Base-by-base conservation (phyloP, 805 yeast genomes). In the Monosporozyma servazzii region DNA sequence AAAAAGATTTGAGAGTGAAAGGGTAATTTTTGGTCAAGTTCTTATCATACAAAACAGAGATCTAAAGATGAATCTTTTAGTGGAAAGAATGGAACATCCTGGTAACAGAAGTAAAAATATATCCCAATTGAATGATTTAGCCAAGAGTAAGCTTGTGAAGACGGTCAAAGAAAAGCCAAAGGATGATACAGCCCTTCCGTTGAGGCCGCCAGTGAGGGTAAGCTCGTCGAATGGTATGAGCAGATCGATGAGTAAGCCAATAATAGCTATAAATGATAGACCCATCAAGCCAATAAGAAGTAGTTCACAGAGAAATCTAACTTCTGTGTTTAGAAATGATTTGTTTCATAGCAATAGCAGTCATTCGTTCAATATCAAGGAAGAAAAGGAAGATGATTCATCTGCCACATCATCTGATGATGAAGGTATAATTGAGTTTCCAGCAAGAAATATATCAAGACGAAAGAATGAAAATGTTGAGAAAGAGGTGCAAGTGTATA, bases 11-110 rank as follows among this genome's bases (percentile, higher is more conserved):
- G n/a, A n/a, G n/a, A n/a, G n/a, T n/a, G n/a, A n/a, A n/a, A n/a
- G n/a, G n/a, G n/a, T n/a, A n/a, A n/a, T n/a, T n/a, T n/a, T n/a
- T n/a, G n/a, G n/a, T n/a, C n/a, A n/a, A n/a, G n/a, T n/a, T n/a
- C n/a, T n/a, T 25, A 33, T 5, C 27, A 15, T 13, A 13, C 20
- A 3, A n/a, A 21, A 11, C n/a, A 21, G 2, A 31, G 7, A 29
- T 36, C 5, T 7, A 7, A 33, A 18, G 9, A 54, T 54, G 56
- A 45, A 54, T 31, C 41, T 54, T 23, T 39, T 54, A 3, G 51
- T 54, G 13, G 56, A 51, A 17, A 48, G 57, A 17, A 50, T 51
- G 51, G 57, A 53, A 40, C 44, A 51, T 39, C 51, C 48, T 15
- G 49, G 51, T 15, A 37, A 20, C 9, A 41, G 44, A n/a, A 41